Conservation (phyloP, 352 stramenopile species). For the Albugo laibachii region DNA sequence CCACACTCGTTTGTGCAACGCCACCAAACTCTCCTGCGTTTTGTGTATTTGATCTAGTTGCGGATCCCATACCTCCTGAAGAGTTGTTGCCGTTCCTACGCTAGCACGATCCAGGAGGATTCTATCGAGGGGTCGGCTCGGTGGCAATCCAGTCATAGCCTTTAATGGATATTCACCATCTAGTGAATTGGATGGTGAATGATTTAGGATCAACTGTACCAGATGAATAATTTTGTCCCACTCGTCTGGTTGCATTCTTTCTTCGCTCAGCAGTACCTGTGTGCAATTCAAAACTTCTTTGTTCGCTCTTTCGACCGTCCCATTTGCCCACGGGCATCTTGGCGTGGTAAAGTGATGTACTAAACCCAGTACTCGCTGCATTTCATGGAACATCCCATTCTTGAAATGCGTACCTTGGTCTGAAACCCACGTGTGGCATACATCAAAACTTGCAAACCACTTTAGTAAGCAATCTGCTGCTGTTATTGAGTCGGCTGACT, state of each 20-base stretch:
- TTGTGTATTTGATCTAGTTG: neutral
- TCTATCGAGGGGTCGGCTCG: neutral
- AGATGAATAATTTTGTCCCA: neutral
- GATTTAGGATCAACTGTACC: constrained; percentile 2
- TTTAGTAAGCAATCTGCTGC: constrained; percentile 2
- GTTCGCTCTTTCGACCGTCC: constrained; percentile 6
- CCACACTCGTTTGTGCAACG: neutral
- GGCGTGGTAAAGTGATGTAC: constrained; percentile 5
- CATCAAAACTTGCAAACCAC: constrained; percentile 6
- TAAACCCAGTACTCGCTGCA: neutral
- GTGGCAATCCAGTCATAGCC: constrained; percentile 1
- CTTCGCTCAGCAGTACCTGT: neutral
- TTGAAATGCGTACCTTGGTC: constrained; percentile 10
- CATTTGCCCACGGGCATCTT: constrained; percentile 4
- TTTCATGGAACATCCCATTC: constrained; percentile 5
- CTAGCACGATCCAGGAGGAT: neutral
- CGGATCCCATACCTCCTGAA: too few relatives aligned
- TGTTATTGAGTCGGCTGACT: neutral
- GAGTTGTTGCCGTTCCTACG: neutral
- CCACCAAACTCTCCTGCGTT: neutral
- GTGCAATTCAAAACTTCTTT: constrained; percentile 2
- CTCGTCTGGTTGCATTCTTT: constrained; percentile 1
- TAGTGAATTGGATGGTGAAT: neutral
- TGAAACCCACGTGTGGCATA: constrained; percentile 5
- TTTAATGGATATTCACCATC: constrained; percentile 1